Conservation (phyloP, 257 asterid genomes). For the Ehretia macrophylla region DNA sequence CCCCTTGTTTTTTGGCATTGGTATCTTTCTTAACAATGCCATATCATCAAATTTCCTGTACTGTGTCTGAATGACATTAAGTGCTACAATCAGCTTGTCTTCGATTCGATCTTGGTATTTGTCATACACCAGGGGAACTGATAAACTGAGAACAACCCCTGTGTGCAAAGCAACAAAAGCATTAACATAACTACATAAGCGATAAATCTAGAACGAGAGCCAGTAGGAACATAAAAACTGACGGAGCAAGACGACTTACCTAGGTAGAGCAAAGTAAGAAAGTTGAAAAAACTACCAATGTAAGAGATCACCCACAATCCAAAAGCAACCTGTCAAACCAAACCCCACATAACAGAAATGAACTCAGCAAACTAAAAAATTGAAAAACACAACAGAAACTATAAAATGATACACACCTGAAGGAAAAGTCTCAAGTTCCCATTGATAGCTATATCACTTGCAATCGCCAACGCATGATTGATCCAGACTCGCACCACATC, state of each 20-base stretch:
- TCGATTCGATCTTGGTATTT: slow-evolving; percentile 77
- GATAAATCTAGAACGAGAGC: background rate
- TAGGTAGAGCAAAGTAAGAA: slow-evolving; percentile 62
- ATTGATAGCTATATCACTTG: slow-evolving; percentile 62
- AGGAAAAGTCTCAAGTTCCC: slow-evolving; percentile 57
- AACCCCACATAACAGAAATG: slow-evolving; percentile 11
- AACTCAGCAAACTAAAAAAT: slow-evolving; percentile 9
- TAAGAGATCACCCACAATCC: slow-evolving; percentile 62
- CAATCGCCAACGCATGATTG: slow-evolving; percentile 57
- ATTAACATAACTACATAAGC: slow-evolving; percentile 3
- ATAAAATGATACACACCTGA: slow-evolving; percentile 49
- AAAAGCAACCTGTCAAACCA: slow-evolving; percentile 56
- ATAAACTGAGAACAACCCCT: slow-evolving; percentile 71
- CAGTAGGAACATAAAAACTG: background rate
- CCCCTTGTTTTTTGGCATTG: slow-evolving; percentile 47
- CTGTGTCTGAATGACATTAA: slow-evolving; percentile 40
- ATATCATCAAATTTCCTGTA: slow-evolving; percentile 44
- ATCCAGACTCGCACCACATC: slow-evolving; percentile 67
- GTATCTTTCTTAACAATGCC: slow-evolving; percentile 52
- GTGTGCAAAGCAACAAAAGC: slow-evolving; percentile 17
- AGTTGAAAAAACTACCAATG: slow-evolving; percentile 73
- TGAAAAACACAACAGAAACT: slow-evolving; percentile 10
- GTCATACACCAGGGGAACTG: slow-evolving; percentile 68
- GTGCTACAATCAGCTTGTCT: slow-evolving; percentile 52
- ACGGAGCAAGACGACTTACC: slow-evolving; percentile 39